Evolutionary conservation across 345 rosid genomes (phyloP), one percentile per base, ranked within the genome.

Genomic region (Psidium friedrichsthalianum): DNA sequence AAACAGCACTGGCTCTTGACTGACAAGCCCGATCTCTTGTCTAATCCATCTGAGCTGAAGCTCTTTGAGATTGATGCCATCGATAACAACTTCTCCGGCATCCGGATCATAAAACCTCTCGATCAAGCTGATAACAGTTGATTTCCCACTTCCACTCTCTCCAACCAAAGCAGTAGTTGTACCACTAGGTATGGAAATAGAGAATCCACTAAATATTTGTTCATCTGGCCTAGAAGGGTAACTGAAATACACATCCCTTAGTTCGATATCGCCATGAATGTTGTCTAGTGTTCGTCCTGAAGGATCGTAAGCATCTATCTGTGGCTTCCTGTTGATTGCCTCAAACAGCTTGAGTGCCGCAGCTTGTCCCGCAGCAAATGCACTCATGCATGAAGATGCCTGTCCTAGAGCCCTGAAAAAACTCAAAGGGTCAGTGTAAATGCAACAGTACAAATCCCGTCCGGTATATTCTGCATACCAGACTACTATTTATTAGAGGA

Each of bases 131-230:
- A 90, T 87, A 2, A 87, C 89, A 2, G 94, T 92, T 25, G 92
- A 92, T 84, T 92, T 90, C 27, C 92, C 92, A 54, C 92, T 90
- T 82, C 94, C 94, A 86, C 92, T 92, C 54, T 90, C 87, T 20
- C 94, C 94, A 57, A 92, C 92, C 85, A 92, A 57, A 56, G 94
- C 94, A 56, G 89, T 87, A 42, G 89, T 90, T 5, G 87, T 85
- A 36, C 91, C 92, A 49, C 88, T 90, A 6, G 90, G 87, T 27
- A 92, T 90, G 8, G 83, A 89, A 25, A 90, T 89, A 10, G 89
- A 90, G 86, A 92, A 89, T 51, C 92, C 90, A 12, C 44, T 53
- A 58, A 92, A 89, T 56, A 92, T 88, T 29, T 84, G 89, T 49
- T 92, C 92, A 52, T 87, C 86, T 14, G 90, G 88, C 86, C 94